phyloP scores from a whole-genome alignment of 2,329 filamentous ascomycete species.

The Metarhizium brunneum region DNA sequence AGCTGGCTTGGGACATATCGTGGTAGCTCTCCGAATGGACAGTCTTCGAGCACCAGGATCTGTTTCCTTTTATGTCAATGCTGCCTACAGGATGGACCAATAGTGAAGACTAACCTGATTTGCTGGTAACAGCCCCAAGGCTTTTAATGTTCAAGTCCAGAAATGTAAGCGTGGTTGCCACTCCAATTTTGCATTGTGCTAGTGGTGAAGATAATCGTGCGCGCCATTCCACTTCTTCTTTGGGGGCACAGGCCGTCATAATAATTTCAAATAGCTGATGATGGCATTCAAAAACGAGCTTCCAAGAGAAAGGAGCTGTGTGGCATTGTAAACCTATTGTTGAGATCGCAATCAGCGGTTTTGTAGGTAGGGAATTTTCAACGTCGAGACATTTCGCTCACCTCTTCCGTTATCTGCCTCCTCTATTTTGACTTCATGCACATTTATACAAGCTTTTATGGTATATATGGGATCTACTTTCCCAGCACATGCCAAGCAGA shows the following conservation, averaged over 20 bases:
- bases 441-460: conserved; percentile 63
- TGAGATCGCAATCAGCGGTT: background rate
- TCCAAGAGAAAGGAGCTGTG: conserved; percentile 83
- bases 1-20: conserved; percentile 58
- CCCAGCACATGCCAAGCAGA: conserved; percentile 64
- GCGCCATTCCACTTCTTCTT: conserved; percentile 76
- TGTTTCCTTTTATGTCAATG: conserved; percentile 16
- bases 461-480: conserved; percentile 60
- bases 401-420: conserved; percentile 69
- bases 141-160: conserved; percentile 62
- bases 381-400: conserved; percentile 19
- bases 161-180: conserved; percentile 46
- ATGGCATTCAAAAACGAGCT: conserved; percentile 71
- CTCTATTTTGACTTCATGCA: conserved; percentile 58
- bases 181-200: conserved; percentile 39
- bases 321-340: conserved; percentile 72
- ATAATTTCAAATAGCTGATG: conserved; percentile 76
- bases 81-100: background rate
- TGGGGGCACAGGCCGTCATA: conserved; percentile 73
- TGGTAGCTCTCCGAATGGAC: conserved; percentile 72
- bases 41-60: conserved; percentile 56
- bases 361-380: background rate
- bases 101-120: conserved; percentile 42
- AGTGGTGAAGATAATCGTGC: conserved; percentile 47
- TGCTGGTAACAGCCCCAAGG: conserved; percentile 66